These are phyloP conservation scores for Leishmania amazonensis DNA, from an alignment of 208 protist species.

Conservation along the genomic window DNA sequence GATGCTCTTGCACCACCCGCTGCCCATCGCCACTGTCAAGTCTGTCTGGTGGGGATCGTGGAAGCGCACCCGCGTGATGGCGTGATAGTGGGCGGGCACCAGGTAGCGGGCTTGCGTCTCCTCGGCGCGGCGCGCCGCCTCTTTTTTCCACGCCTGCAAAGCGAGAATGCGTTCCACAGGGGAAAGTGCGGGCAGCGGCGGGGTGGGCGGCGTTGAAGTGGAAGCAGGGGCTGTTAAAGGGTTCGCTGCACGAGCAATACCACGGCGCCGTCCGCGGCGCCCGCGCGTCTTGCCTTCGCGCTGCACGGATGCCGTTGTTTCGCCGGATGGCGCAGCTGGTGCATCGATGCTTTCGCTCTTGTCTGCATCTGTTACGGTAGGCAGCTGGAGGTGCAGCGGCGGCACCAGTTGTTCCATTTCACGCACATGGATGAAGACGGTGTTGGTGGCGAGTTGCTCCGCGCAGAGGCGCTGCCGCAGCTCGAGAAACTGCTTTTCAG, in stretches of 20 bases:
- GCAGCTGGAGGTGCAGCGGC: constrained; percentile 51
- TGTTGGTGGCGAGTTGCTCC: constrained; percentile 70
- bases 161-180: constrained; percentile 59
- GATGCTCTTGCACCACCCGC: constrained; percentile 52
- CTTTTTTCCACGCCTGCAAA: constrained; percentile 62
- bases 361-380: background rate
- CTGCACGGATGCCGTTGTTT: background rate
- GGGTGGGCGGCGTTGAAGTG: background rate
- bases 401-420: constrained; percentile 84
- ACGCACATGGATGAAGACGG: constrained; percentile 77
- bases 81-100: constrained; percentile 59
- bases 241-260: background rate
- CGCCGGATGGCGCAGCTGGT: background rate
- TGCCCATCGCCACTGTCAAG: constrained; percentile 59
- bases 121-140: constrained; percentile 37
- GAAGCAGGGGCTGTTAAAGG: background rate
- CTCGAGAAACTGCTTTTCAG: constrained; percentile 29
- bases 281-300: constrained; percentile 14
- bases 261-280: constrained; percentile 18
- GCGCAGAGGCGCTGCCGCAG: constrained; percentile 60
- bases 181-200: constrained; percentile 19
- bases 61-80: constrained; percentile 78
- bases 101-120: constrained; percentile 50
- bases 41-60: constrained; percentile 57
- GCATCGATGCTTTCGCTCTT: constrained; percentile 4